Evolutionary conservation across 345 rosid species (phyloP).

Genomic region (Linum usitatissimum): DNA sequence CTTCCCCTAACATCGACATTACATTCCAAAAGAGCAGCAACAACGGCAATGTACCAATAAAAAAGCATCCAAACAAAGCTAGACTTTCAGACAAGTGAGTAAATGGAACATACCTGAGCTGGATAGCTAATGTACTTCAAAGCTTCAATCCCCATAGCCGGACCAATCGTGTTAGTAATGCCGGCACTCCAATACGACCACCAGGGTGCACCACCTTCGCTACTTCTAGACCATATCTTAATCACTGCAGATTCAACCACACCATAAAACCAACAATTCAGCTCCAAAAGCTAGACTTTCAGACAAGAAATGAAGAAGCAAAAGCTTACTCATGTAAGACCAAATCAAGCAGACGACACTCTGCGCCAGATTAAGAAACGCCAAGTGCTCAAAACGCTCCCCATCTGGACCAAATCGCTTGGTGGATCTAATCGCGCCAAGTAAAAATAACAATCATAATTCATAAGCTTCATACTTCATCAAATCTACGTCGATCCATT

Average conservation of each 20-base stretch:
- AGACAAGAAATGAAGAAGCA: background rate
- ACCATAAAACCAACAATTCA: conserved; percentile 2
- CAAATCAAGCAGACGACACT: conserved; percentile 80
- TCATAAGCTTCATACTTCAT: background rate
- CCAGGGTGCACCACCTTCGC: conserved; percentile 76
- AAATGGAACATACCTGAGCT: conserved; percentile 56
- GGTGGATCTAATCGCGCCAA: conserved; percentile 45
- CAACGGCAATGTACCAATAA: background rate
- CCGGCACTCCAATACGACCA: conserved; percentile 98
- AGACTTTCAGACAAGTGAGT: background rate
- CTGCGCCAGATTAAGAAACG: conserved; percentile 84
- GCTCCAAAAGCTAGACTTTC: background rate
- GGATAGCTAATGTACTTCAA: conserved; percentile 94
- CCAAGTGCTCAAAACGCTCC: conserved; percentile 80
- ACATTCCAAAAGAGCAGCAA: background rate
- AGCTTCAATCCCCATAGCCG: conserved; percentile 97
- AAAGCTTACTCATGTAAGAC: conserved; percentile 79
- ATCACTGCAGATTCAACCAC: conserved; percentile 36
- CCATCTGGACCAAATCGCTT: conserved; percentile 79
- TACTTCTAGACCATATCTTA: conserved; percentile 66
- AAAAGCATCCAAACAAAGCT: no score
- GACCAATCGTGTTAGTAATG: conserved; percentile 92
- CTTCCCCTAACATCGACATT: background rate
- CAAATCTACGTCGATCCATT: background rate
- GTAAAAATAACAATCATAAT: background rate